Evolutionary conservation across 192 early-diverging fungal species (phyloP).

Genomic region (Phycomyces blakesleeanus): DNA sequence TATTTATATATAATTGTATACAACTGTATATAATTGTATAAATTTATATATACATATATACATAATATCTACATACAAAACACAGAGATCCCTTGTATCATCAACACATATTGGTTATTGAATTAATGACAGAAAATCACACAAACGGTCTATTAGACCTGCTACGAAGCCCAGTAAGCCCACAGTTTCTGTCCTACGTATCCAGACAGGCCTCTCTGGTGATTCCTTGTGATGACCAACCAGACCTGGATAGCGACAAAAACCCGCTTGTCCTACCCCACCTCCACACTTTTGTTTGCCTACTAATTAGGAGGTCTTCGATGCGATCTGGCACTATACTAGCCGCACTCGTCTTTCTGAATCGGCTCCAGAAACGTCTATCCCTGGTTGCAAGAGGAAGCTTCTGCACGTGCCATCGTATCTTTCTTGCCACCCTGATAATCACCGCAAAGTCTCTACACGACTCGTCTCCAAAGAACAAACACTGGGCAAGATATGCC

Average conservation of each 20-base stretch:
- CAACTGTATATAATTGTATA: too few species aligned
- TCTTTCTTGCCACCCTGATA: constrained; percentile 74
- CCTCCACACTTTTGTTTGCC: constrained; percentile 59
- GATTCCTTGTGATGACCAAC: constrained; percentile 19
- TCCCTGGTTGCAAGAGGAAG: constrained; percentile 72
- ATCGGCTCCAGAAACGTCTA: constrained; percentile 59
- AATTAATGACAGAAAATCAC: not conserved
- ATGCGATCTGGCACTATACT: constrained; percentile 69
- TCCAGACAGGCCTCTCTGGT: constrained; percentile 19
- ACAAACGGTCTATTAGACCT: constrained; percentile 2
- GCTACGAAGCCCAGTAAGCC: constrained; percentile 15
- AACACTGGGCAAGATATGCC: constrained; percentile 77
- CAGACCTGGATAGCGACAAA: not conserved
- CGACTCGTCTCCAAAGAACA: constrained; percentile 80
- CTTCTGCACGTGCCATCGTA: constrained; percentile 76
- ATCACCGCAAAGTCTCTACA: constrained; percentile 75
- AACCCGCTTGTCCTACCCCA: constrained; percentile 46
- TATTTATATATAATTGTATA: too few species aligned
- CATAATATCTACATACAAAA: too few species aligned
- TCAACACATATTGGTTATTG: too few species aligned
- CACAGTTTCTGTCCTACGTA: constrained; percentile 13
- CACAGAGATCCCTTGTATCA: too few species aligned
- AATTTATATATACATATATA: too few species aligned
- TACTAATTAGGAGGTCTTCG: constrained; percentile 60
- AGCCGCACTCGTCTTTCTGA: constrained; percentile 66